Base-by-base conservation (phyloP, 2,329 filamentous ascomycete genomes). In the Nigrospora oryzae region DNA sequence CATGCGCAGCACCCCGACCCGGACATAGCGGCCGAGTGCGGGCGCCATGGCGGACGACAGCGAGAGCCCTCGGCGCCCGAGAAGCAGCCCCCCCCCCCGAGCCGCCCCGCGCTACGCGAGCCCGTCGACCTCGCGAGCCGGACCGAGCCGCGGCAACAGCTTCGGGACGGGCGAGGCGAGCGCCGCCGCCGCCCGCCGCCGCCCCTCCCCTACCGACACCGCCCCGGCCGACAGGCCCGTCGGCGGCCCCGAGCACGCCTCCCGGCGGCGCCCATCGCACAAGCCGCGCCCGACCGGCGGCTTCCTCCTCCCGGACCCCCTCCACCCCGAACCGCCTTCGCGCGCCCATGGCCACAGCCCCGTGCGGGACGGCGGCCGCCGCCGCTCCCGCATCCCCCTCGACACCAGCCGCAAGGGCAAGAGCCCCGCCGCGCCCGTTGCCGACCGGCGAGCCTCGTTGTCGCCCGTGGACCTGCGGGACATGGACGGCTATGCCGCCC, bases 271-370 rank as follows among this genome's bases (percentile, higher is more conserved):
- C 33, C 63, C 58, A 39, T 52, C 63, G 36, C 62, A 69, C 43
- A 75, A 68, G 53, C 61, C 66, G 30, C 66, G 71, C 14, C 63
- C 71, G 6, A 68, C 64, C 49, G 71, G 73, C 39, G 71, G 69
- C 8, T 79, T 79, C 52, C 64, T 79, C 42, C 64, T 79, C 13
- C 62, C 69, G 30, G 72, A 74, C 50, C 56, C 66, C 3, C 55
- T 72, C 16, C 46, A 56, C 30, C 56, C 58, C 38, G 59, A 58
- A 33, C 38, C 40, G 15, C 40, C 54, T 5, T 7, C 44, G 47
- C 16, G 53, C 51, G n/a, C 56, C 56, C 23, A 56, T 58, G 16
- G 23, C 23, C 23, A 53, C 48, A 42, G 35, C 40, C 46, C 31
- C 39, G 49, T 35, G 12, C 61, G 57, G 19, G 64, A 63, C 36